These are phyloP conservation scores for Lycium barbarum DNA, from an alignment of 257 asterid species.

Conservation along the genomic window DNA sequence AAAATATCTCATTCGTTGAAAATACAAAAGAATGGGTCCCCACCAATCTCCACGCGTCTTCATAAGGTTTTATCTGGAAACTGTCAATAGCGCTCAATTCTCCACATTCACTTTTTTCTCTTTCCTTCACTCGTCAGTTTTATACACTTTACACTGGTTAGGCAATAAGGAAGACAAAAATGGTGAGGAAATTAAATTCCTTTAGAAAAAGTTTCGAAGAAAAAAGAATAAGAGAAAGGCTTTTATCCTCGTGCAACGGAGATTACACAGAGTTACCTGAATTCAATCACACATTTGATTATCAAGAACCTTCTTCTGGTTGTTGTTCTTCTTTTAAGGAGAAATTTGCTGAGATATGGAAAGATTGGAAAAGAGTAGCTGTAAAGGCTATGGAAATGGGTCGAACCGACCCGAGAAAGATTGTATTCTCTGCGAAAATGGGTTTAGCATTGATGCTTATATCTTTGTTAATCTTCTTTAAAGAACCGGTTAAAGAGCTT, in stretches of 20 bases:
- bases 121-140: background rate
- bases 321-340: conserved; percentile 30
- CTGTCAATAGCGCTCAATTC: background rate
- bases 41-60: background rate
- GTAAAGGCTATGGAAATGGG: conserved; percentile 62
- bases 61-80: background rate
- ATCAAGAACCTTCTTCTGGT: conserved; percentile 26
- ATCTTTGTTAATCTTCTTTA: conserved; percentile 63
- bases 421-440: conserved; percentile 65
- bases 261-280: conserved; percentile 37
- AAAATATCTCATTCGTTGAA: background rate
- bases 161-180: background rate
- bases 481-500: conserved; percentile 58
- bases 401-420: conserved; percentile 68
- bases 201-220: conserved; percentile 46
- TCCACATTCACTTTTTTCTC: background rate
- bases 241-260: conserved; percentile 36
- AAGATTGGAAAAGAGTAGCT: conserved; percentile 32
- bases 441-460: conserved; percentile 71
- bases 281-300: background rate
- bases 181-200: conserved; percentile 40
- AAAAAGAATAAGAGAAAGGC: conserved; percentile 39
- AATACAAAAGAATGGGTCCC: background rate
- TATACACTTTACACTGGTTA: background rate
- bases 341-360: conserved; percentile 35